Percentiles rank a stretch among this genome's conserved stretches.
phyloP scores from a whole-genome alignment of 768 basidiomycete genomes.

The Lyophyllum decastes region DNA sequence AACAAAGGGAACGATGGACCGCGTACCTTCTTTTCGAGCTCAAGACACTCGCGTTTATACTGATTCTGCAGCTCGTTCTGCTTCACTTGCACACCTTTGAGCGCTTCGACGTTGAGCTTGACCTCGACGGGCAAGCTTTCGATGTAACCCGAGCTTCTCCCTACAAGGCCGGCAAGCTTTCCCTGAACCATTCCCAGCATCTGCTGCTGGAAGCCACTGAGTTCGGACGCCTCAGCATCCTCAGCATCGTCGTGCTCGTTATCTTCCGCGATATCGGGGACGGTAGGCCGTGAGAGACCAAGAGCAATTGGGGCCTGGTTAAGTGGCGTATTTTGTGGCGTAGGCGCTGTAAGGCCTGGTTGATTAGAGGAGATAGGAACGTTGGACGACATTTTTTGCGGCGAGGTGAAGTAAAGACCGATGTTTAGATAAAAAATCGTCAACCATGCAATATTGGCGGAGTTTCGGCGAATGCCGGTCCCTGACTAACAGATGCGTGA shows the following conservation, averaged over 20 bases:
- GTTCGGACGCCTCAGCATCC: conserved; percentile 35
- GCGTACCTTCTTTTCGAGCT: conserved; percentile 92
- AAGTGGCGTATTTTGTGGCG: conserved; percentile 91
- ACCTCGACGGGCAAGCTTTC: conserved; percentile 82
- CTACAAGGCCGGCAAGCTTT: conserved; percentile 81
- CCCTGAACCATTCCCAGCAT: conserved; percentile 88
- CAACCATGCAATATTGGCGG: conserved; percentile 11
- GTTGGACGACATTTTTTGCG: conserved; percentile 61
- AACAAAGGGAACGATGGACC: conserved; percentile 2
- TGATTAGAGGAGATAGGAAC: conserved; percentile 62
- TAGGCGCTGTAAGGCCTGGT: conserved; percentile 77
- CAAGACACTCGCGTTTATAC: conserved; percentile 93
- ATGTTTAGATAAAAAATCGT: conserved; percentile 21
- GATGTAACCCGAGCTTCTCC: conserved; percentile 93
- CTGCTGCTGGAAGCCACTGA: conserved; percentile 54
- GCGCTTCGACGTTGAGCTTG: conserved; percentile 82
- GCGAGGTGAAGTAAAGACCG: background rate
- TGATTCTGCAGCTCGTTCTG: conserved; percentile 90
- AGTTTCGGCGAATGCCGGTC: conserved; percentile 19
- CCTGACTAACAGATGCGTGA: background rate
- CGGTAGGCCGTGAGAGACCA: conserved; percentile 84
- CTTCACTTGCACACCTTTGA: conserved; percentile 93
- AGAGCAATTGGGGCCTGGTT: conserved; percentile 76
- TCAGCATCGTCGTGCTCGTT: conserved; percentile 71
- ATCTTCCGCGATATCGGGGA: conserved; percentile 86